Percentiles rank a stretch among this genome's conserved stretches.
Evolutionary conservation across 768 basidiomycete species (phyloP).

Genomic region (Holtermannia corniformis): DNA sequence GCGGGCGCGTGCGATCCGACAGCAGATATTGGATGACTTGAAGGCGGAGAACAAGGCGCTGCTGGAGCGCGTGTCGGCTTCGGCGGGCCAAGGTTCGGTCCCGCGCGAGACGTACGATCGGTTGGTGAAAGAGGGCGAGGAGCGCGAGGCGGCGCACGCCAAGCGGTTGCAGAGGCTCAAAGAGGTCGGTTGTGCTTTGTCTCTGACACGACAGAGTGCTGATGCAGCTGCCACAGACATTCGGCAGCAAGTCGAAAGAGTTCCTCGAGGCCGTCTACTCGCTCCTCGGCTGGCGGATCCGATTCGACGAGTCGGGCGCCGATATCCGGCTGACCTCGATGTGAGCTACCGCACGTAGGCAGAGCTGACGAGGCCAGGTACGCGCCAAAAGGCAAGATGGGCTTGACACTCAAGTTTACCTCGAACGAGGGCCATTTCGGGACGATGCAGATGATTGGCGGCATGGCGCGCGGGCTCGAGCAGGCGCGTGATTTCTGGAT

Average conservation of each 20-base stretch:
- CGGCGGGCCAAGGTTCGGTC: constrained; percentile 47
- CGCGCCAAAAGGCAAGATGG: constrained; percentile 76
- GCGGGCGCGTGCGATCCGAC: constrained; percentile 65
- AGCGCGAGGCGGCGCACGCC: constrained; percentile 63
- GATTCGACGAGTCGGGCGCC: constrained; percentile 77
- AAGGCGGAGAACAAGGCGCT: constrained; percentile 76
- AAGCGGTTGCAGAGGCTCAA: constrained; percentile 69
- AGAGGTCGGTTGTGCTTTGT: constrained; percentile 50
- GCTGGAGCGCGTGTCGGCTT: constrained; percentile 46
- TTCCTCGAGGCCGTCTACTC: constrained; percentile 84
- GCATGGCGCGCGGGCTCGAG: constrained; percentile 48
- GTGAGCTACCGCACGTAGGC: not conserved
- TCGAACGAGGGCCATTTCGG: constrained; percentile 41
- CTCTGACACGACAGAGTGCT: not conserved
- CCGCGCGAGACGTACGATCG: constrained; percentile 74
- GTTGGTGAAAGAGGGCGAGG: constrained; percentile 57
- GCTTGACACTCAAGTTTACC: constrained; percentile 50
- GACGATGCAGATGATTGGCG: constrained; percentile 40
- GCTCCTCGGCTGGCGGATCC: constrained; percentile 81
- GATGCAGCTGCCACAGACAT: constrained; percentile 58
- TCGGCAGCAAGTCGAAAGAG: constrained; percentile 72
- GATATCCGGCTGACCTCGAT: constrained; percentile 80
- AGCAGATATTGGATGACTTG: constrained; percentile 64
- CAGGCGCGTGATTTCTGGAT: constrained; percentile 79
- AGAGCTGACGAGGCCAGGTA: constrained; percentile 41